These are phyloP conservation scores for Sclerotinia trifoliorum DNA, from an alignment of 2,329 filamentous ascomycete species.

Conservation along the genomic window DNA sequence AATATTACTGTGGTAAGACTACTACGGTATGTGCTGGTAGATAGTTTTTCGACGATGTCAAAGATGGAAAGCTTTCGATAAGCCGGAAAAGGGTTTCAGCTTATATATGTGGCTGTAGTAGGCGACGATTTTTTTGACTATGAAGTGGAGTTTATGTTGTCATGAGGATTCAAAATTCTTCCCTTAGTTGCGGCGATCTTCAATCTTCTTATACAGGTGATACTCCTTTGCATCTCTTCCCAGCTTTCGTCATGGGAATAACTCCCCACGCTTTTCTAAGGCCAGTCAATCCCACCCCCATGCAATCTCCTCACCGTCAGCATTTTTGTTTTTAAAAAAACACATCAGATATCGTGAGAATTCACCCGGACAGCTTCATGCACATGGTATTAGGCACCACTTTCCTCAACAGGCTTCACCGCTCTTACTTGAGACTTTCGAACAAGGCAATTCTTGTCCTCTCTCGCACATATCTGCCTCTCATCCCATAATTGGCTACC, in stretches of 20 bases:
- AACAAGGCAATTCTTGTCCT: constrained; percentile 1
- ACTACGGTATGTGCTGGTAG: no score
- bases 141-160: constrained; percentile 1
- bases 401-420: constrained; percentile 11
- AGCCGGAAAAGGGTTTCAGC: neutral
- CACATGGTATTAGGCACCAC: constrained; percentile 12
- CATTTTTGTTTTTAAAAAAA: neutral
- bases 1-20: neutral
- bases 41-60: neutral
- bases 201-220: constrained; percentile 12
- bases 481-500: constrained; percentile 11
- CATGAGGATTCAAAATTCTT: neutral
- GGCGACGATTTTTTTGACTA: neutral
- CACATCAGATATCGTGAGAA: constrained; percentile 14
- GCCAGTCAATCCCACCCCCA: neutral
- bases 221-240: neutral
- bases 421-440: constrained; percentile 7
- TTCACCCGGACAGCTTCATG: constrained; percentile 6
- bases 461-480: constrained; percentile 4
- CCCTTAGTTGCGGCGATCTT: neutral
- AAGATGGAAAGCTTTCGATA: neutral
- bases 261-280: constrained; percentile 1
- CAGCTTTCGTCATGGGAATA: neutral
- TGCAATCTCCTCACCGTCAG: constrained; percentile 4
- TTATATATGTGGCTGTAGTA: neutral